Conservation (phyloP, 2,329 filamentous ascomycete species). For the Diplocarpon rosae region DNA sequence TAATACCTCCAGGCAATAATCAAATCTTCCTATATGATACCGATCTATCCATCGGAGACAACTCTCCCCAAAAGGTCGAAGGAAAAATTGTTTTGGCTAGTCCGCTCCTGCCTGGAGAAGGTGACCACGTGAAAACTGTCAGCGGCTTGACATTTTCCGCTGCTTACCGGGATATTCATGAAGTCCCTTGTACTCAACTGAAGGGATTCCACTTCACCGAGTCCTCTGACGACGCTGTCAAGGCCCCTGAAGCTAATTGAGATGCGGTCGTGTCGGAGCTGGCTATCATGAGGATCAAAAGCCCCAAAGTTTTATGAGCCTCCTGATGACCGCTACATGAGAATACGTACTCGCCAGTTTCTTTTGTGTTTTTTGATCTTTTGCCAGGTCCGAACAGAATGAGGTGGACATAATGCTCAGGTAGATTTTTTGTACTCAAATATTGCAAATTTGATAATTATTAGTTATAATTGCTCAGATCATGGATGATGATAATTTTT, state of each 20-base stretch:
- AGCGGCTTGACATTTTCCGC: conserved; percentile 29
- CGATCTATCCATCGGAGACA: conserved; percentile 28
- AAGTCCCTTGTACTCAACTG: conserved; percentile 20
- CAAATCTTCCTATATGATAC: conserved; percentile 28
- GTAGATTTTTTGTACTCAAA: too few relatives aligned
- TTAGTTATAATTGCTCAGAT: too few relatives aligned
- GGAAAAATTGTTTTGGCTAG: conserved; percentile 26
- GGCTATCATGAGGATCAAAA: conserved; percentile 8
- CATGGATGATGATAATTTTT: too few relatives aligned
- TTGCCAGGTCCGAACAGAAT: too few relatives aligned
- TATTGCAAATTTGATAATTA: too few relatives aligned
- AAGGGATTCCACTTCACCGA: too few relatives aligned
- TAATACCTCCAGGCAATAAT: background rate
- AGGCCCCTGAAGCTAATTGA: too few relatives aligned
- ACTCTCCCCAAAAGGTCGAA: conserved; percentile 26
- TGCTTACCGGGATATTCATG: conserved; percentile 32
- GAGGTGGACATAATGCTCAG: too few relatives aligned
- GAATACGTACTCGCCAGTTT: background rate
- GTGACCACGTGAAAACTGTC: conserved; percentile 10
- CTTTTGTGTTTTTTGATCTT: too few relatives aligned
- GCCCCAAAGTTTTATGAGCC: too few relatives aligned
- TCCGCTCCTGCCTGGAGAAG: conserved; percentile 21
- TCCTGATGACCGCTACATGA: conserved; percentile 1
- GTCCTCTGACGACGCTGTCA: too few relatives aligned
- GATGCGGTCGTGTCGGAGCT: too few relatives aligned